Evolutionary conservation across 2,329 filamentous ascomycete species (phyloP), one percentile per base, ranked within the genome.

Genomic region (Shiraia sp.): DNA sequence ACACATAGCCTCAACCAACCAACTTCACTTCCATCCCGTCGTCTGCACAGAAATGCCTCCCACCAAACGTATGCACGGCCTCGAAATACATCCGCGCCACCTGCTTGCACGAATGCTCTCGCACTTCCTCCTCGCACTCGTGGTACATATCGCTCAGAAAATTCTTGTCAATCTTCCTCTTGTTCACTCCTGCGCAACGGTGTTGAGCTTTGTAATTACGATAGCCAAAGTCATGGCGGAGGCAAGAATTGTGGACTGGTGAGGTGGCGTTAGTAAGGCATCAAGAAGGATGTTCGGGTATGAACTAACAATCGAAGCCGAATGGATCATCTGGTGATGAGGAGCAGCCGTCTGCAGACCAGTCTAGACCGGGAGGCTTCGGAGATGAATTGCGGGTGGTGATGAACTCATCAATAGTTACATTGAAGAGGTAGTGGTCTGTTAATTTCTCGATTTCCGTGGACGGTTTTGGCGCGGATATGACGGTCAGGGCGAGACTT

Each of bases 171-270:
- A 40, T 23, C 12, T 5, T 2, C 16, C 23, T 27, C 24, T 28
- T 76, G 38, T 61, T 63, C 4, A 44, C 58, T 6, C 65, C 59
- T 6, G 34, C 43, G 2, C 81, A 79, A 2, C 79, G 72, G 2
- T 38, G 61, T 53, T 81, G 78, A 2, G 37, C 42, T 36, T 77
- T 75, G 58, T 73, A 81, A 64, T 82, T 82, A 13, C 71, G 65
- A 45, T 64, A 62, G 4, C 78, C 78, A 57, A 82, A 82, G 53
- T 82, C 79, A 45, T 82, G 79, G 6, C 79, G 76, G 44, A 77
- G 61, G 66, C 59, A 62, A 1, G 48, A 47, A 15, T 46, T 23
- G 15, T 54, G 30, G 47, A 70, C 53, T 56, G 10, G 19, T 13
- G 7, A 15, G 10, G 10, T 27, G n/a, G 15, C 6, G 17, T 8